A percentile compares a stretch with the other conserved stretches of the same genome.
Conservation (phyloP, 1,139 yeast genomes). For the Lodderomyces elongisporus region DNA sequence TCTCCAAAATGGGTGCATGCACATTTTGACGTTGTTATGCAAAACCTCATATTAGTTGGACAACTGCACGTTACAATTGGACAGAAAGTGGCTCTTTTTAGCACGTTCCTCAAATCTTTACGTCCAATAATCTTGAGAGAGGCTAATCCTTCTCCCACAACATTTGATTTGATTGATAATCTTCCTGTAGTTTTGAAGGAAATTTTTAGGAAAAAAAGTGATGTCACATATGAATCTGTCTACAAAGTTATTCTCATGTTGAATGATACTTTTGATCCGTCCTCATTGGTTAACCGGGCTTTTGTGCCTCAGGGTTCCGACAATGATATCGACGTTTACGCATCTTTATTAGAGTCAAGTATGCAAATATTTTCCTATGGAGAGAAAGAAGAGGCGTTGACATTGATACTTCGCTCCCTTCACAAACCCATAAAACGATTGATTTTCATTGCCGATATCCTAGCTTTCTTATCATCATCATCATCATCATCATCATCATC, state of each 20-base stretch:
- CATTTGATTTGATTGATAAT: constrained; percentile 29
- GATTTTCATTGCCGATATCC: constrained; percentile 18
- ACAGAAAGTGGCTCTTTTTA: constrained; percentile 23
- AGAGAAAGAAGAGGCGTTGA: neutral
- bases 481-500: neutral
- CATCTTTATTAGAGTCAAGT: constrained; percentile 14
- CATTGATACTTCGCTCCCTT: neutral
- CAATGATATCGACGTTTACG: constrained; percentile 10
- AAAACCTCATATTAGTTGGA: constrained; percentile 20
- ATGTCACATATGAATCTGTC: constrained; percentile 15
- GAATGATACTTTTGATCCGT: constrained; percentile 30
- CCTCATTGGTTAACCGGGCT: constrained; percentile 10
- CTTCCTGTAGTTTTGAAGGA: constrained; percentile 23
- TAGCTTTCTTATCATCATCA: constrained; percentile 1
- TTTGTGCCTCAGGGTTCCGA: constrained; percentile 3
- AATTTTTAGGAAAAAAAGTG: constrained; percentile 18
- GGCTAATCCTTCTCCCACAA: constrained; percentile 22
- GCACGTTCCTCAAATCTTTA: constrained; percentile 22
- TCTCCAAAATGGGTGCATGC: constrained; percentile 32
- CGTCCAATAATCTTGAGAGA: constrained; percentile 28
- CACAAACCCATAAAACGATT: constrained; percentile 5
- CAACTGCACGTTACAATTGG: constrained; percentile 22
- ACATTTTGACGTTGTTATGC: constrained; percentile 29
- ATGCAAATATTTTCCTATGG: neutral
- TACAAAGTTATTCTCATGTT: constrained; percentile 15